phyloP scores from a whole-genome alignment of 2,329 filamentous ascomycete genomes.

The Metarhizium robertsii region DNA sequence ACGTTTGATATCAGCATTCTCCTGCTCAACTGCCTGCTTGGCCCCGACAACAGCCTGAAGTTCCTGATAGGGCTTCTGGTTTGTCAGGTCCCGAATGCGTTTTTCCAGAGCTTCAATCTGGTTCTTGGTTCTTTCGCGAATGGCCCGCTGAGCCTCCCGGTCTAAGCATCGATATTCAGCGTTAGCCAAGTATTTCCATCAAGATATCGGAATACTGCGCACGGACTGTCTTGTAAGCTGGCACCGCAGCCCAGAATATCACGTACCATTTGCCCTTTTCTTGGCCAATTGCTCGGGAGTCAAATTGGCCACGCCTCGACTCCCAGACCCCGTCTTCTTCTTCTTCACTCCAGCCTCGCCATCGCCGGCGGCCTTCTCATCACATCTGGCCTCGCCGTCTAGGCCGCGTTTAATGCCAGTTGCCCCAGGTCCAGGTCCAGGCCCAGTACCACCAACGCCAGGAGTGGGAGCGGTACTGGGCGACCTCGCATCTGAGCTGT shows the following conservation, averaged over 20 bases:
- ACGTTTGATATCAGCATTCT: slow-evolving; percentile 70
- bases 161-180: slow-evolving; percentile 37
- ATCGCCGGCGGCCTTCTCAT: slow-evolving; percentile 6
- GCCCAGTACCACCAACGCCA: not conserved
- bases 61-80: slow-evolving; percentile 75
- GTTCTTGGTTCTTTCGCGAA: slow-evolving; percentile 71
- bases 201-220: too few species aligned
- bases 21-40: slow-evolving; percentile 67
- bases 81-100: slow-evolving; percentile 65
- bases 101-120: slow-evolving; percentile 69
- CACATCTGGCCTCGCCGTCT: not conserved
- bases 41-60: slow-evolving; percentile 65
- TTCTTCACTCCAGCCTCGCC: slow-evolving; percentile 27
- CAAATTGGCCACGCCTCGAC: slow-evolving; percentile 49
- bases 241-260: not conserved
- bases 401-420: slow-evolving; percentile 1
- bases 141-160: slow-evolving; percentile 76
- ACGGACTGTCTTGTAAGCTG: too few species aligned
- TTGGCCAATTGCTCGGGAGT: slow-evolving; percentile 68
- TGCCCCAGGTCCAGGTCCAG: not conserved
- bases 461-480: not conserved
- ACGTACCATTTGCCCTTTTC: slow-evolving; percentile 48
- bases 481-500: slow-evolving; percentile 3
- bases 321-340: slow-evolving; percentile 34
- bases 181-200: not conserved